Evolutionary conservation across 2,329 filamentous ascomycete species (phyloP).

Genomic region (Colletotrichum spinosum): DNA sequence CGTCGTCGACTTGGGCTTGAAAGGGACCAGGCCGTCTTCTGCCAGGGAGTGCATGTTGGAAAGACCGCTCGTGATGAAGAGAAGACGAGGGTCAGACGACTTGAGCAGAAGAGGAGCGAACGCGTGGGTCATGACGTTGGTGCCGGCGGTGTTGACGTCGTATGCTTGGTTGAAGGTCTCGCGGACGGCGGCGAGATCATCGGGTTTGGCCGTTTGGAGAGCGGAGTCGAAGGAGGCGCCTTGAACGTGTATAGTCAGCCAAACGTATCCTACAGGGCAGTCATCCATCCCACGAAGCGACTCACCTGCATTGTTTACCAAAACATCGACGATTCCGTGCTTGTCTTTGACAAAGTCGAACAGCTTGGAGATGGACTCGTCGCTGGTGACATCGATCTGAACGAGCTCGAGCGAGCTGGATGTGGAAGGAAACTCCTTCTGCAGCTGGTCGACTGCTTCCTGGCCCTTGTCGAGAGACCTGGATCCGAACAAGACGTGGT

Average conservation of each 20-base stretch:
- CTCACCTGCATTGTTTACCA: conserved; percentile 48
- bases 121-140: conserved; percentile 50
- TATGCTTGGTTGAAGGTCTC: conserved; percentile 58
- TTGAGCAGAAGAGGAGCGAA: conserved; percentile 50
- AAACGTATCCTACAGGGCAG: neutral
- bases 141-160: conserved; percentile 62
- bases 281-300: neutral
- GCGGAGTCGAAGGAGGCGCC: conserved; percentile 44
- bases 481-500: conserved; percentile 67
- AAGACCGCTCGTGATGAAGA: conserved; percentile 60
- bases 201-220: conserved; percentile 48
- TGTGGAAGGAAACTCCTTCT: conserved; percentile 52
- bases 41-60: conserved; percentile 47
- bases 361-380: conserved; percentile 54
- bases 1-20: conserved; percentile 50
- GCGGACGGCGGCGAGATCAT: conserved; percentile 44
- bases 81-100: conserved; percentile 54
- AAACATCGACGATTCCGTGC: conserved; percentile 45
- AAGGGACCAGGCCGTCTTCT: conserved; percentile 34
- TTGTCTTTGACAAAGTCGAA: conserved; percentile 43
- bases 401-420: conserved; percentile 57
- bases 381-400: conserved; percentile 65
- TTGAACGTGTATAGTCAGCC: neutral
- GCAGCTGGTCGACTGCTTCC: conserved; percentile 55
- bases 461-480: conserved; percentile 64